phyloP scores from a whole-genome alignment of 768 basidiomycete genomes.

The Calocera viscosa region DNA sequence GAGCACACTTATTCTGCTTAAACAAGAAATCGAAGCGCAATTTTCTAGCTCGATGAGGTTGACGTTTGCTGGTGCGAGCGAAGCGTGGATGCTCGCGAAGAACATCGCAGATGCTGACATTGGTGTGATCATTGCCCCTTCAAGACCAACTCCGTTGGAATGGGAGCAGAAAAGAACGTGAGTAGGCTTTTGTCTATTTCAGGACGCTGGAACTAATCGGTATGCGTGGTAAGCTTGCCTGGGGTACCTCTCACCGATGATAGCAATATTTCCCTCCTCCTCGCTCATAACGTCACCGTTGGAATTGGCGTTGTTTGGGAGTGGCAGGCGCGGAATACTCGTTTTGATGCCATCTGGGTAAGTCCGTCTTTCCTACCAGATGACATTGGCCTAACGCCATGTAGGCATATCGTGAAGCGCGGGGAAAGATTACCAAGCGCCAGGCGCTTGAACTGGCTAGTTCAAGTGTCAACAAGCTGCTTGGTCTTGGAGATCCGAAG shows the following conservation, averaged over 20 bases:
- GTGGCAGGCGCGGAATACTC: conserved; percentile 62
- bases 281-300: conserved; percentile 57
- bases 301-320: conserved; percentile 45
- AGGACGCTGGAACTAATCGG: background rate
- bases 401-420: conserved; percentile 33
- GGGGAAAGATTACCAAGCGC: conserved; percentile 31
- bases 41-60: conserved; percentile 35
- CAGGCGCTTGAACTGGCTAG: conserved; percentile 44
- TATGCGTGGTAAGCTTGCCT: conserved; percentile 27
- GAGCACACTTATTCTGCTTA: conserved; percentile 49
- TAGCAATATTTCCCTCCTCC: conserved; percentile 48
- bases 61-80: conserved; percentile 45
- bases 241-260: conserved; percentile 60
- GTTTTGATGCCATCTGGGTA: conserved; percentile 76
- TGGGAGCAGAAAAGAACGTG: conserved; percentile 63
- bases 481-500: conserved; percentile 28
- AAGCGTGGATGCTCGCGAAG: conserved; percentile 60
- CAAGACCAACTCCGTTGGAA: conserved; percentile 52
- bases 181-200: conserved; percentile 17
- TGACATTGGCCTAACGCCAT: background rate
- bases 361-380: conserved; percentile 22
- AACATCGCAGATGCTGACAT: conserved; percentile 48
- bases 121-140: conserved; percentile 56
- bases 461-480: conserved; percentile 42
- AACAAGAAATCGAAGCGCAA: conserved; percentile 44